Base-by-base conservation (phyloP, 1,139 yeast genomes). In the Geotrichum histeridarum region DNA sequence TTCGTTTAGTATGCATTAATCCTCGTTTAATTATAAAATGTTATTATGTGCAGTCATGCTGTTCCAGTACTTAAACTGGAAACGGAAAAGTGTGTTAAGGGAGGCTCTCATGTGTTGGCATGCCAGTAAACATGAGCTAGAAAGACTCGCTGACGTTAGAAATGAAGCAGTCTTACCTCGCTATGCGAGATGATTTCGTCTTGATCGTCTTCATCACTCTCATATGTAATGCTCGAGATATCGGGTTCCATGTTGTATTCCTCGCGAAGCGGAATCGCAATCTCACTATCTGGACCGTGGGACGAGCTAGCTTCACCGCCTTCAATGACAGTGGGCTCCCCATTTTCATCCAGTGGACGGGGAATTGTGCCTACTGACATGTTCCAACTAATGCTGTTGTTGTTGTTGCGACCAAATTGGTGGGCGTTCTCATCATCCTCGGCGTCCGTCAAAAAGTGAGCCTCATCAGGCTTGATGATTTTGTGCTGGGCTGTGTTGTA, bases 401-500 rank as follows among this genome's bases (percentile, higher is more conserved):
- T 45, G 15, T 45, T 45, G 42, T 45, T 45, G 27, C 49, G 41
- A 8, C 49, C 49, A 36, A 45, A 45, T 30, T 45, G 49, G 22
- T 36, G 7, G 12, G 31, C 39, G 17, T 11, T 33, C 30, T 38
- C 49, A n/a, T 50, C 49, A 4, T 38, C 54, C n/a, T 42, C 48
- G 5, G 17, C 30, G 15, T 38, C 50, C 2, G 49, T 45, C 42
- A 45, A 17, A 9, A 45, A 36, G 9, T 75, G 82, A 36, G 81
- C 81, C 62, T 83, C 84, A 44, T 66, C 70, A 0, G 72, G 73
- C 57, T 70, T 71, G 54, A 83, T 75, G 50, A 87, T 67, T 64
- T 80, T 81, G 51, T 82, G 63, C 66, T 87, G 93, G 57, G 82
- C 82, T 1, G 97, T 90, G 68, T 90, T 90, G 69, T 88, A 90